Conservation (phyloP, 2,329 filamentous ascomycete species). For the Lachnellula hyalina region DNA sequence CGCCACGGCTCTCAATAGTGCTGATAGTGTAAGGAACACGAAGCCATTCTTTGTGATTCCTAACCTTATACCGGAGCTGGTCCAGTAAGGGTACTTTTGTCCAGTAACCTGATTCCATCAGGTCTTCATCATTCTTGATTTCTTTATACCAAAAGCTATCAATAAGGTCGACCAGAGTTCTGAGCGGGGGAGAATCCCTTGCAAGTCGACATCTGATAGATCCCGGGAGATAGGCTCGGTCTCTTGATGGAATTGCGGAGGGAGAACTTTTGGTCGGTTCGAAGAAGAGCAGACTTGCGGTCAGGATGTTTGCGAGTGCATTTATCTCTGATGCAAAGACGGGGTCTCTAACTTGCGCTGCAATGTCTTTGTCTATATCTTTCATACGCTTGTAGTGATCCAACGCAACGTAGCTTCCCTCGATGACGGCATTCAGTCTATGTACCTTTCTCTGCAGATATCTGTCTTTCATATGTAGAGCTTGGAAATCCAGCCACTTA, state of each 20-base stretch:
- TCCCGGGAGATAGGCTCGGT: slow-evolving; percentile 1
- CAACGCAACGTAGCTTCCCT: slow-evolving; percentile 8
- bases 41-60: not conserved
- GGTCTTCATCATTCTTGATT: not conserved
- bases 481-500: slow-evolving; percentile 3
- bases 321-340: slow-evolving; percentile 3
- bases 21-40: not conserved
- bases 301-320: slow-evolving; percentile 2
- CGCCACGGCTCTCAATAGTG: not conserved
- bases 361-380: slow-evolving; percentile 1
- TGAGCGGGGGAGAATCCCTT: not conserved
- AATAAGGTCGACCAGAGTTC: not conserved
- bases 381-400: slow-evolving; percentile 8
- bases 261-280: not conserved
- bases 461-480: not conserved
- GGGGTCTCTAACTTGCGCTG: slow-evolving; percentile 1
- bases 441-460: not conserved
- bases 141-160: slow-evolving; percentile 6
- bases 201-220: slow-evolving; percentile 1
- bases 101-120: not conserved
- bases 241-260: not conserved
- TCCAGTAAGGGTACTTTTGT: not conserved
- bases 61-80: not conserved
- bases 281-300: slow-evolving; percentile 10
- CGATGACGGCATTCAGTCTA: slow-evolving; percentile 2